Base-by-base conservation (phyloP, 2,329 filamentous ascomycete genomes). In the Mycosphaerelloides madeirae region DNA sequence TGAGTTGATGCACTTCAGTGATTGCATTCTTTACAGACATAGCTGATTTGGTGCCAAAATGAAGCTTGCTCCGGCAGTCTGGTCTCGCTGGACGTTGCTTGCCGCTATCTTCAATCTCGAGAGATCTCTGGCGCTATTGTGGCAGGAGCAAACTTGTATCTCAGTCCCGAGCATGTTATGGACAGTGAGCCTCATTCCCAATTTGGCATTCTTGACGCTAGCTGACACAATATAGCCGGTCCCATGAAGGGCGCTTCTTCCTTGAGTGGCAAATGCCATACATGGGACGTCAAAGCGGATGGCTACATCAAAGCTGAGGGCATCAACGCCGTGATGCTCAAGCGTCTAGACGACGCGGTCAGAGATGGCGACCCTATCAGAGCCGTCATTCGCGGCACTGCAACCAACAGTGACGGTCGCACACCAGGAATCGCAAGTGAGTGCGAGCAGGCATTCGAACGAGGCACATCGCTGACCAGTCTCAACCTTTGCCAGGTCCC, bases 271-370 rank as follows among this genome's bases (percentile, higher is more conserved):
- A 37, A 33, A 12, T 51, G 44, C 18, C 31, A 45, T 11, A 60
- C 58, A 6, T 68, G 64, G 42, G 18, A 47, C 50, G 9, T 61
- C 55, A 2, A 54, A 55, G 77, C 73, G 0, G 62, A 77, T 51
- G 77, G 75, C 6, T 77, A 68, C 57, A 74, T 65, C 19, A 68
- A 76, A 0, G 75, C 73, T 11, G 79, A 81, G 38, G 77, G 75
- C 0, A 58, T 78, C 6, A 68, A 68, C 1, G 63, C 65, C 0
- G 50, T 81, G 0, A 59, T 79, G 0, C 46, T 83, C 0, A 81
- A 81, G 56, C 62, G 56, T 0, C 53, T 81, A 2, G 59, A 55
- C 3, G 59, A 66, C 1, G 80, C 79, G 0, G 22, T 49, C 7
- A 28, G 38, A 25, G 46, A 49, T 19, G 46, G 44, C 11, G 38